A percentile compares a stretch with the other conserved stretches of the same genome.
These are phyloP conservation scores for Neofusicoccum laricinum DNA, from an alignment of 2,329 filamentous ascomycete genomes.

Conservation along the genomic window DNA sequence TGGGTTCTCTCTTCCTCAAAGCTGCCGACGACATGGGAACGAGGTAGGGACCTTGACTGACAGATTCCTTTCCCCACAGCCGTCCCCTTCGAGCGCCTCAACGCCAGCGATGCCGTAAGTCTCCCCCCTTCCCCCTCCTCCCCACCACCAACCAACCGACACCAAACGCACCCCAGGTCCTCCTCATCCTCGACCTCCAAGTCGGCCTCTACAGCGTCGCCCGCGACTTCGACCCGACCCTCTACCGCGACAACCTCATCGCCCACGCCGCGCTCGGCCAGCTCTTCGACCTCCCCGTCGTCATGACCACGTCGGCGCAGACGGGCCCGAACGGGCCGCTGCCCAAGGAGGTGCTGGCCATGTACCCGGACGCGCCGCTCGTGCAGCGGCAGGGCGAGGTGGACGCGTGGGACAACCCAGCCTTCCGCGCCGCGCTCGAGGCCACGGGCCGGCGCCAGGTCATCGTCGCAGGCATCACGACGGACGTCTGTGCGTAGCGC, in stretches of 20 bases:
- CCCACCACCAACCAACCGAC: not conserved
- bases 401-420: conserved; percentile 71
- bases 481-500: conserved; percentile 78
- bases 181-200: conserved; percentile 60
- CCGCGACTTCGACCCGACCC: conserved; percentile 63
- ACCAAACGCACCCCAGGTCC: conserved; percentile 35
- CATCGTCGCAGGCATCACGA: conserved; percentile 69
- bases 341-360: conserved; percentile 64
- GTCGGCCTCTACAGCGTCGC: conserved; percentile 58
- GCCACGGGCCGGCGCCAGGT: conserved; percentile 67
- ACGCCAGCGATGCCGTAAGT: conserved; percentile 2
- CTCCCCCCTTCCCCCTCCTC: not conserved
- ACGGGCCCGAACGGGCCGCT: conserved; percentile 68
- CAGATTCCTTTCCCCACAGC: not conserved
- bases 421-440: conserved; percentile 64
- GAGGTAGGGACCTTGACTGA: too few species aligned
- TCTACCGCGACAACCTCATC: conserved; percentile 65
- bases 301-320: conserved; percentile 67
- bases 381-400: conserved; percentile 70
- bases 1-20: not conserved
- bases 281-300: conserved; percentile 64
- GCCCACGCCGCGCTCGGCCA: conserved; percentile 66
- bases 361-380: conserved; percentile 65
- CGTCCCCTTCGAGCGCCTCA: conserved; percentile 11
- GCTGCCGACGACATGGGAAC: not conserved